Evolutionary conservation across 768 basidiomycete genomes (phyloP).

Genomic region (Auriscalpium microsporum): DNA sequence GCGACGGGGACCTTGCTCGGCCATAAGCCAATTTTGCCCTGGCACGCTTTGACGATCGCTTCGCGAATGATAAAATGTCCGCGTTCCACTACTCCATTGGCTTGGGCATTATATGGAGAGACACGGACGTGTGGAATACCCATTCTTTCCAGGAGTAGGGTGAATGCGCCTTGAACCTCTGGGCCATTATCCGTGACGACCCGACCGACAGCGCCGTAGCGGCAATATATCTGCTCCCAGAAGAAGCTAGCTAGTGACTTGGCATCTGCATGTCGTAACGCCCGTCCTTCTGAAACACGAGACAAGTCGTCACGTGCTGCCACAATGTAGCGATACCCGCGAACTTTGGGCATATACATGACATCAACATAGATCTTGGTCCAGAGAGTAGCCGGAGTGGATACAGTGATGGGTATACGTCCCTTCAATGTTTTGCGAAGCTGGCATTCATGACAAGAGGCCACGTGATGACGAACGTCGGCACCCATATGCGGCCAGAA

Average conservation of each 20-base stretch:
- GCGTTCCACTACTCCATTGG: constrained; percentile 30
- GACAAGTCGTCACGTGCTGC: constrained; percentile 23
- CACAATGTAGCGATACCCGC: background rate
- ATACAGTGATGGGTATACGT: constrained; percentile 12
- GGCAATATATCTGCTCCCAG: constrained; percentile 25
- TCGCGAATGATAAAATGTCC: constrained; percentile 26
- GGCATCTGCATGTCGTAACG: constrained; percentile 13
- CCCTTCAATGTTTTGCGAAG: constrained; percentile 15
- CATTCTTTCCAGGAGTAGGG: background rate
- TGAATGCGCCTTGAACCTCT: constrained; percentile 16
- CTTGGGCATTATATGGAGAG: constrained; percentile 28
- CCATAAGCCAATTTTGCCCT: constrained; percentile 16
- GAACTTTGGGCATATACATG: constrained; percentile 28
- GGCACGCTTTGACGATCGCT: constrained; percentile 22
- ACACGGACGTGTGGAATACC: constrained; percentile 23
- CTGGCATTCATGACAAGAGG: constrained; percentile 34
- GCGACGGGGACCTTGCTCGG: constrained; percentile 16
- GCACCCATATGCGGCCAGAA: constrained; percentile 20
- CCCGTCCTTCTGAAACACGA: constrained; percentile 21
- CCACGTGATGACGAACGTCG: constrained; percentile 15
- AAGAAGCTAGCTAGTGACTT: constrained; percentile 21
- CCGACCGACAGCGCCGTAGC: constrained; percentile 21
- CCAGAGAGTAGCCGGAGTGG: constrained; percentile 20
- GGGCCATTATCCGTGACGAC: constrained; percentile 25
- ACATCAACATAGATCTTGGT: constrained; percentile 30